Evolutionary conservation across 2,329 filamentous ascomycete genomes (phyloP), one percentile per base, ranked within the genome.

Genomic region (Trichoderma oligosporum): DNA sequence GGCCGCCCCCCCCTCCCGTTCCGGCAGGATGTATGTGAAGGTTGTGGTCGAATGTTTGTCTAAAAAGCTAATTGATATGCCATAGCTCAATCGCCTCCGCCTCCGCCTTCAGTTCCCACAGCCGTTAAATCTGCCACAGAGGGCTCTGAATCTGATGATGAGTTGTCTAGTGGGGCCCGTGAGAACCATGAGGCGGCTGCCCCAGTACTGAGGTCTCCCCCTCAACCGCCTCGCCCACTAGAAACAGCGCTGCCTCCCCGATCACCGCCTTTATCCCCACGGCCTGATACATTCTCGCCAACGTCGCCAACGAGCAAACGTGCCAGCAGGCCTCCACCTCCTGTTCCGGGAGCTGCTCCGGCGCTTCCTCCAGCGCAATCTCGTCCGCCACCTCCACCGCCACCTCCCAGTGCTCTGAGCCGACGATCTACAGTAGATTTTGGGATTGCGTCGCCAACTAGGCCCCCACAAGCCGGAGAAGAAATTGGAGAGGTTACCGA

Each of bases 121-220:
- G 76, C 77, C 41, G 68, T 82, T 14, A 77, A 80, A 46, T 89
- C 89, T 38, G 85, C 85, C 44, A 90, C 85, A 58, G 81, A 87
- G 60, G 91, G 91, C 27, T 95, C 91, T 1, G 89, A 88, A 69
- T 94, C 92, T 41, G 92, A 95, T 65, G 92, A 97, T 69, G 93
- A 97, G 70, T 76, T 91, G 65, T 91, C 88, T 8, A 76, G 77
- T 53, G 72, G 73, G 66, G 67, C 79, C 65, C 70, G 73, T 62
- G 72, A 76, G 49, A 71, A 79, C 62, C 27, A 48, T 12, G 52
- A 56, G 7, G 20, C 51, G 4, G 22, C 51, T 33, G 74, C 73
- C 20, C 68, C 74, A 27, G 49, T 61, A 7, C 29, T 59, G 52
- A 66, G 66, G 49, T 67, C 67, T 20, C 77, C 78, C 35, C 75